Evolutionary conservation across 148 eudicot species (phyloP), one percentile per base, ranked within the genome.

Genomic region (Heliamphora exappendiculata): DNA sequence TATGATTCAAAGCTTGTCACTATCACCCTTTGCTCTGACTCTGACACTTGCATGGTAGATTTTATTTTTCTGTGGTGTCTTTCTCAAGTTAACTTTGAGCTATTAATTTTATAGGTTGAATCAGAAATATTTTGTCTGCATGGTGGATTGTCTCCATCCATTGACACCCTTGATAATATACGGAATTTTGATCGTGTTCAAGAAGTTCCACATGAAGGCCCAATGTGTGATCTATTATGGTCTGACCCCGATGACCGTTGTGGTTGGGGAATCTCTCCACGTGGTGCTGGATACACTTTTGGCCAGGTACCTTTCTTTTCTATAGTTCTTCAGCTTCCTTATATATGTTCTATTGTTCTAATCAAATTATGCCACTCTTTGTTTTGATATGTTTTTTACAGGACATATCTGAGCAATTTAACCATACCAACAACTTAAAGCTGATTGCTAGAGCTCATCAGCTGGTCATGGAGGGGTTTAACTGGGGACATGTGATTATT

Each of bases 201-300:
- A 95, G 99, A 95, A 84, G 99, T 95, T 73, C 99, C 99, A 50
- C 99, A 95, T 76, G 99, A 95, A 84, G 99, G 99, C 14, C 97
- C 99, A 34, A 95, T 95, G 99, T 95, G 99, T 84, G 99, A 95
- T 86, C 96, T 95, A 28, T 83, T 95, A 81, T 95, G 99, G 99
- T 95, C 99, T 42, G 99, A 95, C 78, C 99, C 99, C 28, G 99
- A 95, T 79, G 99, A 95, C 78, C 96, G 99, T 34, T 92, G 97
- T 81, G 99, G 99, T 74, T 95, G 99, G 99, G 99, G 99, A 16
- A 95, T 95, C 73, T 95, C 99, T 51, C 99, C 99, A 0, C 92
- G 99, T 82, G 99, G 99, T 83, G 99, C 99, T 87, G 99, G 99
- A 84, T 95, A 95, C 78, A 95, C 99, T 77, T 95, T 95, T 81